These are phyloP conservation scores for Arachnomyces sp. DNA, from an alignment of 2,329 filamentous ascomycete genomes.

Conservation along the genomic window DNA sequence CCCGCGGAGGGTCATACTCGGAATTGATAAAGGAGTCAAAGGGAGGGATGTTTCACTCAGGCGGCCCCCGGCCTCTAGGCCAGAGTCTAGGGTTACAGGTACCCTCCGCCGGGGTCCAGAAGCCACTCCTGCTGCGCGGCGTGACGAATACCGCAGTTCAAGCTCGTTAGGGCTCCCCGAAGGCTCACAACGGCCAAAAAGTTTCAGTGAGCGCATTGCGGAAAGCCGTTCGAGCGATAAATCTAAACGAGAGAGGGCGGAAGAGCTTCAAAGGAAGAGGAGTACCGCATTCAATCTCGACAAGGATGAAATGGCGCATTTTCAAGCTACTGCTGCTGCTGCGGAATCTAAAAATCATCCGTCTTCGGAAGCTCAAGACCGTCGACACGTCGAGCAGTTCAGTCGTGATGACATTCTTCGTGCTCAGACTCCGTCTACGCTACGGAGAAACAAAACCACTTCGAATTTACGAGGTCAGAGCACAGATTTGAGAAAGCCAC, in stretches of 20 bases:
- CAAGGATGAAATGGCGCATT: slow-evolving; percentile 35
- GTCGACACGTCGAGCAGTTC: slow-evolving; percentile 45
- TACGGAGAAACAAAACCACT: slow-evolving; percentile 30
- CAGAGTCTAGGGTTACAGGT: background rate
- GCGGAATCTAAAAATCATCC: slow-evolving; percentile 20
- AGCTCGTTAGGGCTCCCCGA: slow-evolving; percentile 10
- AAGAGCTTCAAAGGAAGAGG: slow-evolving; percentile 30
- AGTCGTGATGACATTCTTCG: slow-evolving; percentile 54
- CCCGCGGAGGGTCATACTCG: slow-evolving; percentile 69
- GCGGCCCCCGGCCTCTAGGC: slow-evolving; percentile 44
- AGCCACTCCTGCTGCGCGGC: slow-evolving; percentile 7
- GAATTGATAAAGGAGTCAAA: slow-evolving; percentile 80
- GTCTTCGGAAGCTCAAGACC: slow-evolving; percentile 29
- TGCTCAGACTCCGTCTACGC: slow-evolving; percentile 21
- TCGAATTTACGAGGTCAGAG: slow-evolving; percentile 18
- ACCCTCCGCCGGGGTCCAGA: background rate
- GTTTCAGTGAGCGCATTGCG: slow-evolving; percentile 80
- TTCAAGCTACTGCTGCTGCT: slow-evolving; percentile 31
- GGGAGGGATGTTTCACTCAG: slow-evolving; percentile 79
- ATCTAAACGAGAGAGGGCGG: slow-evolving; percentile 29
- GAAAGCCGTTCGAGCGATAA: slow-evolving; percentile 48
- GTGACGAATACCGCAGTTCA: background rate
- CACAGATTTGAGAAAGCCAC: background rate
- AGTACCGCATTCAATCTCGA: slow-evolving; percentile 37
- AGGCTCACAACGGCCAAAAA: slow-evolving; percentile 35